Evolutionary conservation across 1,284 basidiomycete genomes (phyloP), one percentile per base, ranked within the genome.

Genomic region (Ganoderma sinense): DNA sequence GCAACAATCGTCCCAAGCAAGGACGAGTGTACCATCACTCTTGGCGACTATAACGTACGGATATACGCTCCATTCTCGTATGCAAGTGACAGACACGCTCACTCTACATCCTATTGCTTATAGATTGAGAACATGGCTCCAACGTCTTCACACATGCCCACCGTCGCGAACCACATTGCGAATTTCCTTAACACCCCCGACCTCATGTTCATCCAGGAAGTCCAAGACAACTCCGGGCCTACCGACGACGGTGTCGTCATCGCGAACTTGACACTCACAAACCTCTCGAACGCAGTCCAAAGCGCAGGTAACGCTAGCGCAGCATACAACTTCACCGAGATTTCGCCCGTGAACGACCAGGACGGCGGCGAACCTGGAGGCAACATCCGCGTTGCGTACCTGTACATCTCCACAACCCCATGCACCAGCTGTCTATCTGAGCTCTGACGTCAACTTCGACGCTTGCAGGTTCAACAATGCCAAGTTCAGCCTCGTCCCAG

Each of bases 281-380:
- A 81, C n/a, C 78, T 91, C 26, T 82, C 84, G 29, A 80, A 81
- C n/a, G 84, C 86, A 13, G 87, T 90, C 73, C 78, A 79, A 18
- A 77, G 75, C 23, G 78, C 83, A n/a, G 68, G 70, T 33, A 72
- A 71, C 51, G 84, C 82, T 23, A 80, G 83, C 2, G 48, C 82
- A 72, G 56, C 71, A 11, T 91, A 91, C 74, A 76, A 77, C 31
- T 89, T 83, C 71, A 75, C 86, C 45, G 84, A 86, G 58, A 84
- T 91, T 65, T 80, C 82, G 59, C 88, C 89, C 3, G 80, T 85
- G 23, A 81, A 90, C 74, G 82, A 81, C 33, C 76, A 85, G 74
- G 89, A 90, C 74, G 89, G 90, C 26, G 90, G 89, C 8, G 74
- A 85, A 71, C 86, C 87, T 11, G 89, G 90, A 26, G 90, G 89